These are phyloP conservation scores for Gnomoniopsis smithogilvyi DNA, from an alignment of 2,329 filamentous ascomycete genomes.

Conservation along the genomic window DNA sequence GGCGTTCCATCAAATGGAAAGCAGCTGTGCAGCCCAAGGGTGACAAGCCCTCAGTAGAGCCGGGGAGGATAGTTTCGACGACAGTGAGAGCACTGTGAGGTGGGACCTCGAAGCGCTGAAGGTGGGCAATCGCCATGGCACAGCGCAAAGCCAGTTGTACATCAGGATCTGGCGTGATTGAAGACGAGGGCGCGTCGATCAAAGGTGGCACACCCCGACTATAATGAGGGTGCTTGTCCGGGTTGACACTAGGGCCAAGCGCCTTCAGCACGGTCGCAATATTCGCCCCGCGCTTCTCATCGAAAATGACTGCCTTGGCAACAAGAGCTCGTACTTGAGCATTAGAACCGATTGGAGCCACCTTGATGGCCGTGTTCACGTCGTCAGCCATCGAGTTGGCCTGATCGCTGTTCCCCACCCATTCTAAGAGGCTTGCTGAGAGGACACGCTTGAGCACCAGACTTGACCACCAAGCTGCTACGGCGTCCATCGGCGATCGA, in stretches of 20 bases:
- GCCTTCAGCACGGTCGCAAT: slow-evolving; percentile 56
- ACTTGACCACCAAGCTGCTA: slow-evolving; percentile 89
- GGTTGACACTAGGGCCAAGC: slow-evolving; percentile 39
- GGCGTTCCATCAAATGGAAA: slow-evolving; percentile 54
- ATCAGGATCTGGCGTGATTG: slow-evolving; percentile 45
- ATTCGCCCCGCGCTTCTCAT: slow-evolving; percentile 51
- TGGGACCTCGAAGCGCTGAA: slow-evolving; percentile 42
- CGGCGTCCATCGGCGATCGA: slow-evolving; percentile 80
- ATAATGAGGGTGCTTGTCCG: slow-evolving; percentile 29
- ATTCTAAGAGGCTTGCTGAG: slow-evolving; percentile 55
- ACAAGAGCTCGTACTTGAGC: slow-evolving; percentile 61
- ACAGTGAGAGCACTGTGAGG: slow-evolving; percentile 43
- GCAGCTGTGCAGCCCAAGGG: slow-evolving; percentile 59
- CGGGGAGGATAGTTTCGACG: slow-evolving; percentile 47
- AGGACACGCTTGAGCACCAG: slow-evolving; percentile 69
- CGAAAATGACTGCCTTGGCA: slow-evolving; percentile 54
- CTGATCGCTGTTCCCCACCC: slow-evolving; percentile 41
- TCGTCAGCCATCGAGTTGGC: slow-evolving; percentile 39
- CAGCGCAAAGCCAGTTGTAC: slow-evolving; percentile 56
- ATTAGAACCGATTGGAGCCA: slow-evolving; percentile 75
- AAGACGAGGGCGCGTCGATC: slow-evolving; percentile 41
- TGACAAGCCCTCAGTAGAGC: slow-evolving; percentile 41
- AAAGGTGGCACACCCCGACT: slow-evolving; percentile 35
- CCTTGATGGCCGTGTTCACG: slow-evolving; percentile 66
- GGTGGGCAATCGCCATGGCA: slow-evolving; percentile 58